Conservation (phyloP, 495 filamentous ascomycete species). For the Usnea hakonensis region DNA sequence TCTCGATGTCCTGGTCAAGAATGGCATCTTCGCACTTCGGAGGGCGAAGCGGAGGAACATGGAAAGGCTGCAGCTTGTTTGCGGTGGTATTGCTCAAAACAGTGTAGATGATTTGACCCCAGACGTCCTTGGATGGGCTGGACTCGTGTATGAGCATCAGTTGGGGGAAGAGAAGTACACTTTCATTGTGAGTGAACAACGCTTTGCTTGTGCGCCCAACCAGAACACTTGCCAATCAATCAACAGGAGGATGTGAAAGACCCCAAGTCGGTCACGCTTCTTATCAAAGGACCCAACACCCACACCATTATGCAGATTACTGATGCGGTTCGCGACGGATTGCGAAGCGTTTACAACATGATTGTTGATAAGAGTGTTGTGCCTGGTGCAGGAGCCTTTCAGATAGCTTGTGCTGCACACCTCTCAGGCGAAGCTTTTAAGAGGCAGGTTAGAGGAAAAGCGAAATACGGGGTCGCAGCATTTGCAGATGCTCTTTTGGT, state of each 20-base stretch:
- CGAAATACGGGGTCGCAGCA: conserved; percentile 86
- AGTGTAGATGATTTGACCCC: conserved; percentile 88
- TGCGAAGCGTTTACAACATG: conserved; percentile 96
- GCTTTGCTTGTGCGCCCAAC: background rate
- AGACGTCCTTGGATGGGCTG: conserved; percentile 91
- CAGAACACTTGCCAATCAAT: conserved; percentile 19
- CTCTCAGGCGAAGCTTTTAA: conserved; percentile 72
- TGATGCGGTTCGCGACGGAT: conserved; percentile 93
- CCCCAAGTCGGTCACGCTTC: conserved; percentile 93
- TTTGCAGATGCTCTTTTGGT: conserved; percentile 90
- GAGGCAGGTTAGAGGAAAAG: conserved; percentile 91
- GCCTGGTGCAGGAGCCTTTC: conserved; percentile 91
- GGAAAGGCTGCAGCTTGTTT: conserved; percentile 92
- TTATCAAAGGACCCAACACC: conserved; percentile 95
- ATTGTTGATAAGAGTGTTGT: conserved; percentile 94
- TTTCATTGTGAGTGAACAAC: conserved; percentile 53
- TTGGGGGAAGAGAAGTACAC: conserved; percentile 98
- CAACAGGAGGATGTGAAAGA: conserved; percentile 87
- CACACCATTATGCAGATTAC: conserved; percentile 96
- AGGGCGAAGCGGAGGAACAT: conserved; percentile 97
- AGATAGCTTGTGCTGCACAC: conserved; percentile 87
- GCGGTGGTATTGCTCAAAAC: conserved; percentile 86
- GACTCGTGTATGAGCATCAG: conserved; percentile 93
- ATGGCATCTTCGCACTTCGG: conserved; percentile 88
- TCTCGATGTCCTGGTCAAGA: conserved; percentile 92